Conservation (phyloP, 768 basidiomycete species). For the Leccinum sublutescens region DNA sequence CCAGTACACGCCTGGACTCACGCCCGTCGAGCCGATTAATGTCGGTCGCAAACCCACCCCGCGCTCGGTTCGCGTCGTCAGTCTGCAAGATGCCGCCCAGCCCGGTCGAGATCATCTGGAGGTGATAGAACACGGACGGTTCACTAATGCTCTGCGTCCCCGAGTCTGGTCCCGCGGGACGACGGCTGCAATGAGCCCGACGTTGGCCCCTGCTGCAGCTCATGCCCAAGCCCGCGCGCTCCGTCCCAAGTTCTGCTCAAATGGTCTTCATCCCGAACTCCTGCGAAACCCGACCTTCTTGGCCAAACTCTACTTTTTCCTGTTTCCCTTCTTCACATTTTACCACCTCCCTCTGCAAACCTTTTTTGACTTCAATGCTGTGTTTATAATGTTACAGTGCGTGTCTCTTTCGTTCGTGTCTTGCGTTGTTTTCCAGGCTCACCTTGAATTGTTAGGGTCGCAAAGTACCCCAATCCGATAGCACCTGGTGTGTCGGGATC, state of each 20-base stretch:
- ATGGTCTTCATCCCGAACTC: conserved; percentile 65
- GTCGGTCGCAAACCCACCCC: conserved; percentile 79
- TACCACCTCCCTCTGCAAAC: conserved; percentile 74
- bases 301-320: conserved; percentile 60
- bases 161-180: conserved; percentile 61
- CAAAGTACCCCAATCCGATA: conserved; percentile 69
- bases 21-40: conserved; percentile 28
- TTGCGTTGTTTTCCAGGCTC: conserved; percentile 5
- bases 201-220: conserved; percentile 41
- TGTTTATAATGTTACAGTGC: conserved; percentile 80
- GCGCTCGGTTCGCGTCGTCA: conserved; percentile 73
- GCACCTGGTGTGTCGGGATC: conserved; percentile 69
- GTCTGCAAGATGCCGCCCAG: conserved; percentile 51
- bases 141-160: conserved; percentile 40
- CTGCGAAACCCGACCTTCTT: conserved; percentile 56
- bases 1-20: conserved; percentile 32
- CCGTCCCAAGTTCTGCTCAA: conserved; percentile 66
- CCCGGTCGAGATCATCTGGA: conserved; percentile 44
- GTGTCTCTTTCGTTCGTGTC: conserved; percentile 33
- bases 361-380: conserved; percentile 87
- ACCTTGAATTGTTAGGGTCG: conserved; percentile 48
- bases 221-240: conserved; percentile 35
- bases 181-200: conserved; percentile 42
- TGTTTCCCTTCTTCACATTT: conserved; percentile 70
- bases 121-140: conserved; percentile 50